Percentiles rank a stretch among this genome's conserved stretches.
Conservation (phyloP, 1,284 basidiomycete species). For the Coniophora puteana region DNA sequence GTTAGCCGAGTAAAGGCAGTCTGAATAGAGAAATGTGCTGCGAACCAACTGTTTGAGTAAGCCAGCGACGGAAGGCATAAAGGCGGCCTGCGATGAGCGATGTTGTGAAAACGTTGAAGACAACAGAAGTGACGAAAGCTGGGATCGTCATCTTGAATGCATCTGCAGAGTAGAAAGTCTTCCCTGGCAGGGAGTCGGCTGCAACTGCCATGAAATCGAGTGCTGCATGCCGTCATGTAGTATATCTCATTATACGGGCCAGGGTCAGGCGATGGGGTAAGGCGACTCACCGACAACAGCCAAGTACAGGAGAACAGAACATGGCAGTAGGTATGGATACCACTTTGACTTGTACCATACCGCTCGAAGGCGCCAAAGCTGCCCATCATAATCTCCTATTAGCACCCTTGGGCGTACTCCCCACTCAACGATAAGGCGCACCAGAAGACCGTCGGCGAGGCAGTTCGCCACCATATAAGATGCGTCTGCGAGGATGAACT, state of each 20-base stretch:
- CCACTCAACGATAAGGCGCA: conserved; percentile 8
- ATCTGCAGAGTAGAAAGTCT: conserved; percentile 16
- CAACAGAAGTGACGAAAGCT: conserved; percentile 31
- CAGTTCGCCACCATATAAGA: conserved; percentile 18
- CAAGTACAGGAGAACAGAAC: conserved; percentile 16
- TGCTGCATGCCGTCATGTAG: background rate
- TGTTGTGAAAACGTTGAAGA: conserved; percentile 35
- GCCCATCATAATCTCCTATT: too few species aligned
- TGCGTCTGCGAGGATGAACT: conserved; percentile 14
- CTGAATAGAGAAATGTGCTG: background rate
- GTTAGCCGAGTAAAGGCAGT: conserved; percentile 3
- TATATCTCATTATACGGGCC: background rate
- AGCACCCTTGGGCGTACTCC: too few species aligned
- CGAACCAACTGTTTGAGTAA: conserved; percentile 27
- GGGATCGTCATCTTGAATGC: conserved; percentile 19
- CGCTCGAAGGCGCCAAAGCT: conserved; percentile 23
- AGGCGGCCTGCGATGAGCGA: conserved; percentile 33
- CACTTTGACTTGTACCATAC: conserved; percentile 15
- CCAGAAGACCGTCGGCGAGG: conserved; percentile 25
- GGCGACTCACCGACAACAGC: conserved; percentile 15
- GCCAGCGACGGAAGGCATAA: conserved; percentile 23
- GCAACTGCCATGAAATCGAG: conserved; percentile 6
- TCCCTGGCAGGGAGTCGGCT: conserved; percentile 14
- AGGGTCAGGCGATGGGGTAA: background rate
- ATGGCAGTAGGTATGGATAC: conserved; percentile 15